phyloP scores from a whole-genome alignment of 441 rosid genomes.

The Mallotus japonicus region DNA sequence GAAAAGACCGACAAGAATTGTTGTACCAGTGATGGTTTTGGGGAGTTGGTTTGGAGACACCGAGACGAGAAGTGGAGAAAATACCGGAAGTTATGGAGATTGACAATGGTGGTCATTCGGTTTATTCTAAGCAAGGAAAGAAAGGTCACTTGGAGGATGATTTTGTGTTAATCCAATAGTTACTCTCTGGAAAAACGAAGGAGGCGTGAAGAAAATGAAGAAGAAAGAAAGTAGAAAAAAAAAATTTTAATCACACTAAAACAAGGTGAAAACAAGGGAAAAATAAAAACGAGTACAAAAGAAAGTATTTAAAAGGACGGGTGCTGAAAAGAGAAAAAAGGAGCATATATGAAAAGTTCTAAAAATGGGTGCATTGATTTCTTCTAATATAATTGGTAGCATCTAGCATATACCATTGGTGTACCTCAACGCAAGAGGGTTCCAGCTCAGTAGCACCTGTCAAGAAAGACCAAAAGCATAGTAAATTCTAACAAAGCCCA shows the following conservation, averaged over 20 bases:
- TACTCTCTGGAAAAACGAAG: too few species aligned
- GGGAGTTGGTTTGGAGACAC: conserved; percentile 30
- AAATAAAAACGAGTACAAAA: too few species aligned
- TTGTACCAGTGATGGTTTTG: conserved; percentile 44
- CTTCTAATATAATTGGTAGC: too few species aligned
- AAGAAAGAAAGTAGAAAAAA: too few species aligned
- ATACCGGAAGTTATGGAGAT: conserved; percentile 12
- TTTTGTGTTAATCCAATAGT: conserved; percentile 9
- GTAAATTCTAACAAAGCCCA: neutral
- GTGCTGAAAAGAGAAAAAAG: too few species aligned
- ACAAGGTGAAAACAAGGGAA: too few species aligned
- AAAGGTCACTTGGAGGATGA: conserved; percentile 20
- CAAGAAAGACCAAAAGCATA: conserved; percentile 22
- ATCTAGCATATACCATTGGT: neutral
- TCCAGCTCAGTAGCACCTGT: conserved; percentile 73
- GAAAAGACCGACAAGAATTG: conserved; percentile 69
- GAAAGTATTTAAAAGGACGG: too few species aligned
- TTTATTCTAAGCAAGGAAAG: conserved; percentile 22
- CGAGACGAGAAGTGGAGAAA: conserved; percentile 24
- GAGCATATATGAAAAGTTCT: too few species aligned
- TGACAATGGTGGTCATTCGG: conserved; percentile 22
- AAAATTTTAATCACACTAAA: too few species aligned
- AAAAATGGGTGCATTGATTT: too few species aligned
- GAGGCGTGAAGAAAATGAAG: too few species aligned
- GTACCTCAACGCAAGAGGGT: conserved; percentile 85